These are phyloP conservation scores for Neostapfia colusana DNA, from an alignment of 176 grass and related monocot species.

Conservation along the genomic window DNA sequence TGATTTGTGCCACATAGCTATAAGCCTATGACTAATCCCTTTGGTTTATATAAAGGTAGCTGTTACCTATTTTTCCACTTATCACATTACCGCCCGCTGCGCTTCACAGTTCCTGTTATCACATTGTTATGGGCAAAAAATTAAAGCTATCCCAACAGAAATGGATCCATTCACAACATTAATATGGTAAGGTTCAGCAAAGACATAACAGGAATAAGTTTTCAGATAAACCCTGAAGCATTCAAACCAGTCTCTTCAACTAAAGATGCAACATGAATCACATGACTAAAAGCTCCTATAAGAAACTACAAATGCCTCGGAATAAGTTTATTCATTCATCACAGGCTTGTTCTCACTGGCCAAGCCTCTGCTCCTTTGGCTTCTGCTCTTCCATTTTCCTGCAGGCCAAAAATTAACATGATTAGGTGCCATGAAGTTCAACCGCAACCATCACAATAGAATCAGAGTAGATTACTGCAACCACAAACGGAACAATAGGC, in stretches of 20 bases:
- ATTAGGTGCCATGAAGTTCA: not conserved
- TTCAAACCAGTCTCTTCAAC: not conserved
- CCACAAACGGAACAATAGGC: not conserved
- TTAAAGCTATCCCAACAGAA: not conserved
- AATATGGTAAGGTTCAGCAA: not conserved
- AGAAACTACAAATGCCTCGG: not conserved
- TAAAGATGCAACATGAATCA: not conserved
- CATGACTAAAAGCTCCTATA: not conserved
- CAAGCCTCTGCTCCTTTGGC: conserved; percentile 68
- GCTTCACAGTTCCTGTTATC: no score
- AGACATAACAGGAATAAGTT: not conserved
- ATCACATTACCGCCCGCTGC: no score
- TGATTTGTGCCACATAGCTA: no score
- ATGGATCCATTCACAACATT: not conserved
- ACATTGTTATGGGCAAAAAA: no score
- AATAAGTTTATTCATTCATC: conserved; percentile 54
- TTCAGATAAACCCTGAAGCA: not conserved
- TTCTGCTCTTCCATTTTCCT: conserved; percentile 72
- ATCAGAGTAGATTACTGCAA: not conserved
- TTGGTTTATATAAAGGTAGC: no score
- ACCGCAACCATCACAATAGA: not conserved
- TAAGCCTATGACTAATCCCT: no score
- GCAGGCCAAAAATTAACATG: not conserved
- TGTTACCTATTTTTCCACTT: no score
- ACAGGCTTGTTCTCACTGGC: conserved; percentile 74